Evolutionary conservation across 1,139 yeast genomes (phyloP).

Genomic region (Debaryomyces psychrophilus): DNA sequence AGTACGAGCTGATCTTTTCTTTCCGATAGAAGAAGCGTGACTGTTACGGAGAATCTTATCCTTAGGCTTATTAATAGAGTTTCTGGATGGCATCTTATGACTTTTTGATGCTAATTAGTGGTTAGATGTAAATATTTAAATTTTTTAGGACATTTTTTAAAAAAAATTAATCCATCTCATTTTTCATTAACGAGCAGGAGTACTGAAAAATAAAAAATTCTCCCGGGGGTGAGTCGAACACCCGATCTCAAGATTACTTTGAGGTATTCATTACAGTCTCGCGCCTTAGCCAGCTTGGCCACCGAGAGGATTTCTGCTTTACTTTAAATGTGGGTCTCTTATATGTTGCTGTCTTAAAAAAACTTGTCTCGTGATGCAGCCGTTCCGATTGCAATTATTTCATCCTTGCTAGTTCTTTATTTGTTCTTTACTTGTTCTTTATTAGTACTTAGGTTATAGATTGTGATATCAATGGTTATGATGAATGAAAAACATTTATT

Average conservation of each 20-base stretch:
- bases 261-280: conserved; percentile 66
- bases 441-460: background rate
- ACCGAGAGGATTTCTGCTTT: conserved; percentile 51
- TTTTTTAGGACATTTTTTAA: conserved; percentile 5
- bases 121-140: background rate
- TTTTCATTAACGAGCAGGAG: background rate
- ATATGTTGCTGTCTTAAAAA: background rate
- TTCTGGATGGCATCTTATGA: conserved; percentile 69
- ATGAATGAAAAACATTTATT: background rate
- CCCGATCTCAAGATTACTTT: conserved; percentile 78
- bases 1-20: conserved; percentile 59
- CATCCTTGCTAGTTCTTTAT: background rate
- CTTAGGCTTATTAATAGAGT: conserved; percentile 80
- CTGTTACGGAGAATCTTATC: conserved; percentile 57
- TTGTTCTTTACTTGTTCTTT: background rate
- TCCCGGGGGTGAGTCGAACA: conserved; percentile 86
- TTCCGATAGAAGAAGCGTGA: conserved; percentile 56
- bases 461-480: background rate
- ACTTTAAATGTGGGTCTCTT: background rate
- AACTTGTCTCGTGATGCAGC: background rate
- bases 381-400: background rate
- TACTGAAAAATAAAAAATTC: conserved; percentile 43
- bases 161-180: conserved; percentile 11
- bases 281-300: conserved; percentile 84
- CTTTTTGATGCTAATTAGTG: background rate